A percentile compares a stretch with the other conserved stretches of the same genome.
phyloP scores from a whole-genome alignment of 73 alveolate genomes.

The Tetrahymena borealis region DNA sequence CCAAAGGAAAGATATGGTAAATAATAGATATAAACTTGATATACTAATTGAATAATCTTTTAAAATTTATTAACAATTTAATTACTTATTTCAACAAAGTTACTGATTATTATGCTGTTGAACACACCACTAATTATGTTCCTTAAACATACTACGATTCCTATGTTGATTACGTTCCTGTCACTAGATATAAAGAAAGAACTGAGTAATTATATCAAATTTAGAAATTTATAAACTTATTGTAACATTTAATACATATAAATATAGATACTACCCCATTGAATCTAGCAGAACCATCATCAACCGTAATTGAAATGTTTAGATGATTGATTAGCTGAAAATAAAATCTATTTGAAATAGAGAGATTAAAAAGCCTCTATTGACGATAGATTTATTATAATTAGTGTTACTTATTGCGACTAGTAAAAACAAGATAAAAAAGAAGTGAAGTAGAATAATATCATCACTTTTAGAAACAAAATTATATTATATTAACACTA shows the following conservation, averaged over 20 bases:
- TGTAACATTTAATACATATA: background rate
- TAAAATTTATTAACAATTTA: background rate
- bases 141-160: conserved; percentile 27
- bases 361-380: background rate
- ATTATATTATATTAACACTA: too few species aligned
- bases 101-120: conserved; percentile 38
- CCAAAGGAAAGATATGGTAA: background rate
- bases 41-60: background rate
- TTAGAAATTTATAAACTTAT: background rate
- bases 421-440: too few species aligned
- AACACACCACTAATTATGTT: conserved; percentile 23
- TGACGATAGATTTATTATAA: too few species aligned
- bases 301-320: background rate
- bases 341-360: background rate
- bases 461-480: too few species aligned
- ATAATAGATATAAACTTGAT: background rate
- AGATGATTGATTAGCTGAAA: background rate
- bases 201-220: conserved; percentile 4
- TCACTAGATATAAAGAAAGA: conserved; percentile 24
- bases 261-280: background rate
- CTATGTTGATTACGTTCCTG: conserved; percentile 36
- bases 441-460: too few species aligned
- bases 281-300: background rate
- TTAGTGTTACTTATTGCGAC: too few species aligned
- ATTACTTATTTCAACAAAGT: background rate